These are phyloP conservation scores for Vaccinium darrowii DNA, from an alignment of 148 eudicot species.

Conservation along the genomic window DNA sequence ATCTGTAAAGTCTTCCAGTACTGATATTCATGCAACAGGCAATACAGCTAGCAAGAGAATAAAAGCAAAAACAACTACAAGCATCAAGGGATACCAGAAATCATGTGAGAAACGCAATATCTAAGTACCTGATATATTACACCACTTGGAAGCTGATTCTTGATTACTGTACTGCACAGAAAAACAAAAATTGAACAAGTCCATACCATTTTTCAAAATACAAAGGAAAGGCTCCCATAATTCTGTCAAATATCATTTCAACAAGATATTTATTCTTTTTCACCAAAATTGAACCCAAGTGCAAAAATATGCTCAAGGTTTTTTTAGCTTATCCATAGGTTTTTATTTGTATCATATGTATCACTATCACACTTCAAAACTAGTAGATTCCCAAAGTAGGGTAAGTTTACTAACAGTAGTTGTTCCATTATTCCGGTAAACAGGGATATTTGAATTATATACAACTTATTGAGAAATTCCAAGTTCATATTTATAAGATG, in stretches of 20 bases:
- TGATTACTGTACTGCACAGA: conserved; percentile 63
- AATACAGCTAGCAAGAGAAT: not conserved
- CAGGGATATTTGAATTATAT: not conserved
- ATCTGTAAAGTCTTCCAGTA: too few relatives aligned
- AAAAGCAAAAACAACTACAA: not conserved
- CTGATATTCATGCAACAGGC: too few relatives aligned
- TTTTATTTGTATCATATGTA: not conserved
- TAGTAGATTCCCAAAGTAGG: not conserved
- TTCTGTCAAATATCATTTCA: not conserved
- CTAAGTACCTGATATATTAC: conserved; percentile 77
- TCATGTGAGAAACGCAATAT: not conserved
- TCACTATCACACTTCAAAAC: not conserved
- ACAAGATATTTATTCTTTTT: not conserved
- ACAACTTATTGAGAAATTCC: not conserved
- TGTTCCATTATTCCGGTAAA: not conserved
- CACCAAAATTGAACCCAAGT: not conserved
- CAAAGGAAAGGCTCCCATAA: not conserved
- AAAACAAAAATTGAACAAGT: not conserved
- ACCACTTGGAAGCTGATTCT: conserved; percentile 56
- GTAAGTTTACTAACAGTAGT: not conserved
- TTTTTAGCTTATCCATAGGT: not conserved
- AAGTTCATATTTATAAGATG: conserved; percentile 1
- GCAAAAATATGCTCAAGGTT: not conserved
- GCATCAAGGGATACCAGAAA: not conserved
- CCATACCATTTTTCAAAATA: not conserved